Evolutionary conservation across 2,329 filamentous ascomycete species (phyloP).

Genomic region (Neofusicoccum umdonicola): DNA sequence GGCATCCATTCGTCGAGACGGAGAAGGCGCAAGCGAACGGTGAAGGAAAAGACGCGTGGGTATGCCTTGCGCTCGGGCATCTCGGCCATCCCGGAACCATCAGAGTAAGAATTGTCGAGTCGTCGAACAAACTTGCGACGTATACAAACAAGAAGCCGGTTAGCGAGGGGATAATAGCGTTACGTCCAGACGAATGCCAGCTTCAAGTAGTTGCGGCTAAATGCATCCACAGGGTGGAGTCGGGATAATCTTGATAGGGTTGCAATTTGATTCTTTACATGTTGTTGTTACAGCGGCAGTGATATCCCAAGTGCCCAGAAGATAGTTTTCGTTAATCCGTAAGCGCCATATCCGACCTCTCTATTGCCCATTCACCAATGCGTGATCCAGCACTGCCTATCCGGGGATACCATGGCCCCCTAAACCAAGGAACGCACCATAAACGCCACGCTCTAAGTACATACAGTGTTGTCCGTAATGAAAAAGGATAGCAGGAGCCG

Average conservation of each 20-base stretch:
- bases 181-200: no score
- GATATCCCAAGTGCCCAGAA: neutral
- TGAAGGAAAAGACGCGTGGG: neutral
- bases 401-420: neutral
- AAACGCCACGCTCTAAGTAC: slow-evolving; percentile 3
- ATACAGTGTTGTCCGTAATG: neutral
- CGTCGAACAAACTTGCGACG: no score
- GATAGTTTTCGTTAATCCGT: neutral
- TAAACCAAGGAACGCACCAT: neutral
- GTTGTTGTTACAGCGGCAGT: neutral
- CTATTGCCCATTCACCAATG: neutral
- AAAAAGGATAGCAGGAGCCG: neutral
- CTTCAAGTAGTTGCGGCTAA: neutral
- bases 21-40: neutral
- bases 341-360: neutral
- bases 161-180: no score
- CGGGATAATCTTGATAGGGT: neutral
- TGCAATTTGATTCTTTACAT: neutral
- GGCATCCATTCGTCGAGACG: neutral
- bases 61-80: slow-evolving; percentile 1
- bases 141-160: no score
- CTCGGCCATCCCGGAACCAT: neutral
- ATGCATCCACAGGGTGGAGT: neutral
- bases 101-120: neutral
- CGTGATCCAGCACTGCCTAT: slow-evolving; percentile 10